These are phyloP conservation scores for Diatrype stigma DNA, from an alignment of 2,329 filamentous ascomycete species.

Conservation along the genomic window DNA sequence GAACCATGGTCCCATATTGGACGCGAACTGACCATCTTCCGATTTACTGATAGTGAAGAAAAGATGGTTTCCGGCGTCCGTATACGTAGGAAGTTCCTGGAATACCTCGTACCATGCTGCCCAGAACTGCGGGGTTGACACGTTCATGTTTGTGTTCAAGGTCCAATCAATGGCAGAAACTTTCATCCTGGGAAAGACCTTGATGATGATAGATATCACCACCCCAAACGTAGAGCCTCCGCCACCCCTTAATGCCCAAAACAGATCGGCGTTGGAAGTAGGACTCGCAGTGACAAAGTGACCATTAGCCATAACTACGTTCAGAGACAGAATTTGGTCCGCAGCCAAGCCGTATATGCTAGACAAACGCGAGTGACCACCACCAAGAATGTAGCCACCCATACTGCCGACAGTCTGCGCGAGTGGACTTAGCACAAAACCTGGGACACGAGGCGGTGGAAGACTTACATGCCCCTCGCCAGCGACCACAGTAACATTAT, in stretches of 20 bases:
- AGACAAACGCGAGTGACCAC: slow-evolving; percentile 49
- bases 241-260: slow-evolving; percentile 45
- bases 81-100: slow-evolving; percentile 26
- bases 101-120: slow-evolving; percentile 28
- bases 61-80: slow-evolving; percentile 24
- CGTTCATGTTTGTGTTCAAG: slow-evolving; percentile 22
- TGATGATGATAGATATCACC: slow-evolving; percentile 34
- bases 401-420: slow-evolving; percentile 42
- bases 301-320: slow-evolving; percentile 43
- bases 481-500: slow-evolving; percentile 46
- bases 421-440: slow-evolving; percentile 1
- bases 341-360: slow-evolving; percentile 44
- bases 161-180: slow-evolving; percentile 27
- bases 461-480: slow-evolving; percentile 41
- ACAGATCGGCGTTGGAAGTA: slow-evolving; percentile 39
- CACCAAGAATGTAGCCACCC: slow-evolving; percentile 42
- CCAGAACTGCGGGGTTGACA: slow-evolving; percentile 24
- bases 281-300: slow-evolving; percentile 36
- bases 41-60: slow-evolving; percentile 13
- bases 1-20: slow-evolving; percentile 31
- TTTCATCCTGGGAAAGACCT: slow-evolving; percentile 29
- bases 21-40: slow-evolving; percentile 16
- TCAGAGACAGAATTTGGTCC: slow-evolving; percentile 44
- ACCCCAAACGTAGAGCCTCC: slow-evolving; percentile 40
- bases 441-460: background rate